Percentiles rank a stretch among this genome's conserved stretches.
These are phyloP conservation scores for Arthrinium phaeospermum DNA, from an alignment of 2,329 filamentous ascomycete genomes.

Conservation along the genomic window DNA sequence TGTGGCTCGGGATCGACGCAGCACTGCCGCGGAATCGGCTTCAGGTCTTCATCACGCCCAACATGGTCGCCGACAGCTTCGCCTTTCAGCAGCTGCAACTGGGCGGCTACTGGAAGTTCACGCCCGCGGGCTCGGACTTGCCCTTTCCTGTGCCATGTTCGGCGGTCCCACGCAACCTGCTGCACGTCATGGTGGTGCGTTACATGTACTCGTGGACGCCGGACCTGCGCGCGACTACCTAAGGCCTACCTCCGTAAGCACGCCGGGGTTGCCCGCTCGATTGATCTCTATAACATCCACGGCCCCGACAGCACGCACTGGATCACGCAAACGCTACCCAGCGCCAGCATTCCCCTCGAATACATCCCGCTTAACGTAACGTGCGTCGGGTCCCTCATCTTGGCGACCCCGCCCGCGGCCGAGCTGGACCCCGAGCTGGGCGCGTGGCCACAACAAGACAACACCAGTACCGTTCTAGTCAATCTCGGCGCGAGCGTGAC, in stretches of 20 bases:
- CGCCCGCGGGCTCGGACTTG: neutral
- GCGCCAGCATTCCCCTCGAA: neutral
- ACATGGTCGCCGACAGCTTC: neutral
- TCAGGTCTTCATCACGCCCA: neutral
- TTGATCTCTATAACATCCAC: neutral
- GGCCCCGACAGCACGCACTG: neutral
- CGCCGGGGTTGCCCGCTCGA: neutral
- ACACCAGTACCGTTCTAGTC: neutral
- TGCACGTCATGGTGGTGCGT: neutral
- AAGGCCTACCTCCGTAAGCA: neutral
- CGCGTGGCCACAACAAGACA: neutral
- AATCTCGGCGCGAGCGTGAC: neutral
- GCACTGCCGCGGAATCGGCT: neutral
- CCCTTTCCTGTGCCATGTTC: slow-evolving; percentile 14
- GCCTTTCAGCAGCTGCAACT: neutral
- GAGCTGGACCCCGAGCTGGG: neutral
- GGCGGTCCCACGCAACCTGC: neutral
- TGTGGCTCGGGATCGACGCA: neutral
- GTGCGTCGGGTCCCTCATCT: neutral
- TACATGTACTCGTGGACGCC: slow-evolving; percentile 8
- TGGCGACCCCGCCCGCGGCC: neutral
- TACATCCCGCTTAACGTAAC: neutral
- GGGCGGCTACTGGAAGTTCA: slow-evolving; percentile 1
- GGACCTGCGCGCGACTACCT: neutral
- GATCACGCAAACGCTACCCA: neutral